Conservation (phyloP, 2,329 filamentous ascomycete genomes). For the Colletotrichum theobromicola region DNA sequence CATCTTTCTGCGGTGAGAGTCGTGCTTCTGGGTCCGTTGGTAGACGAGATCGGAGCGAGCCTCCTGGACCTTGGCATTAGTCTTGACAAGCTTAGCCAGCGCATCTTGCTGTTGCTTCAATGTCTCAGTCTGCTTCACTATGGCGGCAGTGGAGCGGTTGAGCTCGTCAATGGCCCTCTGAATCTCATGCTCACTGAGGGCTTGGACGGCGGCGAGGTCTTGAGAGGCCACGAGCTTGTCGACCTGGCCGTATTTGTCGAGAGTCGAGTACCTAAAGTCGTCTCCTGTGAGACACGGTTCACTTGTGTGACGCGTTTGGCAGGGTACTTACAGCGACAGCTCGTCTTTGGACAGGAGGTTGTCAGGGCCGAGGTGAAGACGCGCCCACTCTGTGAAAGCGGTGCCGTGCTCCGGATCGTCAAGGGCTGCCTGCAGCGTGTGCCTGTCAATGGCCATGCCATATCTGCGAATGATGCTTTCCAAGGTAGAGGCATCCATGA, state of each 20-base stretch:
- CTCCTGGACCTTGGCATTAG: slow-evolving; percentile 37
- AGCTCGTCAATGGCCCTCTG: slow-evolving; percentile 66
- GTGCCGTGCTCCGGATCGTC: slow-evolving; percentile 37
- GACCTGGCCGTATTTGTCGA: slow-evolving; percentile 54
- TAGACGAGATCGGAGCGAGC: slow-evolving; percentile 39
- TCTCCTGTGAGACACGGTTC: slow-evolving; percentile 16
- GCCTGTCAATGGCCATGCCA: slow-evolving; percentile 38
- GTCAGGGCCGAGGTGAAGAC: slow-evolving; percentile 51
- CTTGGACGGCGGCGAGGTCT: slow-evolving; percentile 52
- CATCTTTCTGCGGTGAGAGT: slow-evolving; percentile 45
- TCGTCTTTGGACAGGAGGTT: slow-evolving; percentile 61
- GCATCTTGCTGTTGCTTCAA: slow-evolving; percentile 68
- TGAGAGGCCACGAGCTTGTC: slow-evolving; percentile 49
- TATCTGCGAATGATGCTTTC: slow-evolving; percentile 33
- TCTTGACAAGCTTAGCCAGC: slow-evolving; percentile 57
- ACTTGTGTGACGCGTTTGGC: neutral
- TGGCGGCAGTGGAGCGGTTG: slow-evolving; percentile 67
- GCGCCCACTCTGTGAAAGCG: slow-evolving; percentile 52
- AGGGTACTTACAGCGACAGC: slow-evolving; percentile 50
- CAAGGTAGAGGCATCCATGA: slow-evolving; percentile 11
- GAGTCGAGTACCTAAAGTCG: slow-evolving; percentile 49
- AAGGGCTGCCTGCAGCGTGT: slow-evolving; percentile 39
- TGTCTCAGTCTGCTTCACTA: slow-evolving; percentile 67
- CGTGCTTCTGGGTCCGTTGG: slow-evolving; percentile 41
- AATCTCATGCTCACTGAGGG: slow-evolving; percentile 65